phyloP scores from a whole-genome alignment of 148 eudicot species.

The Camellia lanceoleosa region DNA sequence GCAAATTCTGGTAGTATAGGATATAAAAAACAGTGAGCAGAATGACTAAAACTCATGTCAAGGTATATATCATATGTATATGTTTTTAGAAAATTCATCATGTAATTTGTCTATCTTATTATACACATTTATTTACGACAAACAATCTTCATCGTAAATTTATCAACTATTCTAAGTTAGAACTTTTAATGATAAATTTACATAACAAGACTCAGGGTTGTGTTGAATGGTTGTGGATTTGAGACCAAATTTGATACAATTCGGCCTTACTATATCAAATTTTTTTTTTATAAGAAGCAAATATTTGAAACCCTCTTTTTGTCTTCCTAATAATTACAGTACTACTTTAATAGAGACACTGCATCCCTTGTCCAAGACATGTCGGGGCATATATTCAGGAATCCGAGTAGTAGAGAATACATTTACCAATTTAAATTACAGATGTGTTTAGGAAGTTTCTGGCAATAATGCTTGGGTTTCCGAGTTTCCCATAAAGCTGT shows the following conservation, averaged over 20 bases:
- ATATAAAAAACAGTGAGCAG: background rate
- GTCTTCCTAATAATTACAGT: too few relatives aligned
- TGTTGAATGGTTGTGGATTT: background rate
- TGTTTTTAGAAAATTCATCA: too few relatives aligned
- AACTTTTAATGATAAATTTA: too few relatives aligned
- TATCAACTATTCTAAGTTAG: background rate
- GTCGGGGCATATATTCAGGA: background rate
- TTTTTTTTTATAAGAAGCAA: background rate
- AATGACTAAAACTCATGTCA: background rate
- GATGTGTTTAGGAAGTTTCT: background rate
- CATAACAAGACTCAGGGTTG: background rate
- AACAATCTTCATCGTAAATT: background rate
- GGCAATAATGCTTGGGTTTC: constrained; percentile 1
- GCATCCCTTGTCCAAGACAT: background rate
- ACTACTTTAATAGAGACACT: too few relatives aligned
- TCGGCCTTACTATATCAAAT: background rate
- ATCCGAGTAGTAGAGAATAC: background rate
- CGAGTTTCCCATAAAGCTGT: background rate
- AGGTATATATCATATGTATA: background rate
- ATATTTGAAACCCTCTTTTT: too few relatives aligned
- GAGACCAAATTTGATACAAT: background rate
- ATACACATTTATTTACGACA: background rate
- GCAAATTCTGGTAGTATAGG: background rate
- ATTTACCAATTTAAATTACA: background rate
- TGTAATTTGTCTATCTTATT: too few relatives aligned